Conservation (phyloP, 768 basidiomycete genomes). For the Podaxis sp. region DNA sequence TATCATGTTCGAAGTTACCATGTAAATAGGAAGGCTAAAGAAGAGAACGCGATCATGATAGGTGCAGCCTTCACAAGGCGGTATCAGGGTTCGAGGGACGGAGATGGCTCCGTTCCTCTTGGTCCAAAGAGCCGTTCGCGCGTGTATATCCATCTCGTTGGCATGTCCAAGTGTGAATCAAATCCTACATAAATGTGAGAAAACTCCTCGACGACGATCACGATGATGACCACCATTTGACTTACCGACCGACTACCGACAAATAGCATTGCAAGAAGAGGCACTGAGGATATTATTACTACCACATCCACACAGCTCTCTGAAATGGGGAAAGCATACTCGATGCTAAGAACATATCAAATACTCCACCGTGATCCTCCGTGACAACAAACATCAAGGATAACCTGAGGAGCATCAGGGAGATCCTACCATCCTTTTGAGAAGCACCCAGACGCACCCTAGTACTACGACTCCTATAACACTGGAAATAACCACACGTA, state of each 20-base stretch:
- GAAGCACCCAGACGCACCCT: too few relatives aligned
- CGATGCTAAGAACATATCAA: too few relatives aligned
- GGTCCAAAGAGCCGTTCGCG: background rate
- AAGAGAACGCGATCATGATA: background rate
- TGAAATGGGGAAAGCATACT: constrained; percentile 8
- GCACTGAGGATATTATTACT: constrained; percentile 15
- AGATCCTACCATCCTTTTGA: too few relatives aligned
- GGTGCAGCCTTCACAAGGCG: background rate
- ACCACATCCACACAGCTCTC: background rate
- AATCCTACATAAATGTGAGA: background rate
- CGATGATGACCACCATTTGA: background rate
- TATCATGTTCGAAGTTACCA: background rate
- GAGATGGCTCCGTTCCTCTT: background rate
- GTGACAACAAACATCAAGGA: too few relatives aligned
- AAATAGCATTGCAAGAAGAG: constrained; percentile 19
- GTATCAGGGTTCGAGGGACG: background rate
- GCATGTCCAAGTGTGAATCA: constrained; percentile 2
- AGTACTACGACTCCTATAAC: too few relatives aligned
- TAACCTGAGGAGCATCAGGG: too few relatives aligned
- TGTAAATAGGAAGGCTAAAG: background rate
- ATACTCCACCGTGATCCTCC: too few relatives aligned
- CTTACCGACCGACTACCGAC: constrained; percentile 23
- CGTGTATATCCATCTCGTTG: background rate
- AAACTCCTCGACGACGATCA: background rate
- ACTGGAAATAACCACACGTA: too few relatives aligned